These are phyloP conservation scores for Tephrocybe sp. DNA, from an alignment of 768 basidiomycete genomes.

Conservation along the genomic window DNA sequence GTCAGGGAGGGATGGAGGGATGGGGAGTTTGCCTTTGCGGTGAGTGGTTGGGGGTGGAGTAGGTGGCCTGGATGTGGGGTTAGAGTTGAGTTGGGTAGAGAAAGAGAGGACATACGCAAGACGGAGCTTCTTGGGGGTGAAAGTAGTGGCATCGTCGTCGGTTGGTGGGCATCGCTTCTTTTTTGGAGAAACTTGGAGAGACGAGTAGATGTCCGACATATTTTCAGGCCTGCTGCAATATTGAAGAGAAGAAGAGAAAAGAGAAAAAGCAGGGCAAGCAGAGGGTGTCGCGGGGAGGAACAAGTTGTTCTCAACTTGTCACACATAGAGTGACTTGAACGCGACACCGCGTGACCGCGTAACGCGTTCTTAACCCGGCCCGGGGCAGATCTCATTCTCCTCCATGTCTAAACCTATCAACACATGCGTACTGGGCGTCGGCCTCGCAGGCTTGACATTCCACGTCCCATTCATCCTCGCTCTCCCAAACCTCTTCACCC, in stretches of 20 bases:
- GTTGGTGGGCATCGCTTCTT: constrained; percentile 63
- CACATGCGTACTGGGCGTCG: constrained; percentile 75
- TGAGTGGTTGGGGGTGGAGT: constrained; percentile 56
- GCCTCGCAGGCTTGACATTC: constrained; percentile 76
- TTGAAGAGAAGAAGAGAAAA: constrained; percentile 1
- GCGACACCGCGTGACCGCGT: constrained; percentile 10
- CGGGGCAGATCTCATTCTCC: not conserved
- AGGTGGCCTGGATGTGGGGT: constrained; percentile 44
- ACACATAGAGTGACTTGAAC: constrained; percentile 3
- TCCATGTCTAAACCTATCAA: constrained; percentile 51
- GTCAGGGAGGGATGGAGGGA: constrained; percentile 41
- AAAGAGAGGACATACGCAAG: constrained; percentile 40
- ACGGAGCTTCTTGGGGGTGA: constrained; percentile 73
- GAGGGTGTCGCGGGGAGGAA: constrained; percentile 19
- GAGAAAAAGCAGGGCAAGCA: constrained; percentile 1
- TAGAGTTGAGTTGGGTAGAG: not conserved
- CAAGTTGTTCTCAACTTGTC: not conserved
- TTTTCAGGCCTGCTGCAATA: constrained; percentile 5
- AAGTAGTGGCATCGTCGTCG: constrained; percentile 48
- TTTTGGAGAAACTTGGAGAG: constrained; percentile 63
- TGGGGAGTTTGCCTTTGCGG: constrained; percentile 27
- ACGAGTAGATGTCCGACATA: constrained; percentile 64
- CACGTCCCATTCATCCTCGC: constrained; percentile 80
- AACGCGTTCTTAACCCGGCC: not conserved
- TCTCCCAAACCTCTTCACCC: constrained; percentile 65